Percentiles rank a stretch among this genome's conserved stretches.
Conservation (phyloP, 2,329 filamentous ascomycete species). For the Calonectria fujianensis region DNA sequence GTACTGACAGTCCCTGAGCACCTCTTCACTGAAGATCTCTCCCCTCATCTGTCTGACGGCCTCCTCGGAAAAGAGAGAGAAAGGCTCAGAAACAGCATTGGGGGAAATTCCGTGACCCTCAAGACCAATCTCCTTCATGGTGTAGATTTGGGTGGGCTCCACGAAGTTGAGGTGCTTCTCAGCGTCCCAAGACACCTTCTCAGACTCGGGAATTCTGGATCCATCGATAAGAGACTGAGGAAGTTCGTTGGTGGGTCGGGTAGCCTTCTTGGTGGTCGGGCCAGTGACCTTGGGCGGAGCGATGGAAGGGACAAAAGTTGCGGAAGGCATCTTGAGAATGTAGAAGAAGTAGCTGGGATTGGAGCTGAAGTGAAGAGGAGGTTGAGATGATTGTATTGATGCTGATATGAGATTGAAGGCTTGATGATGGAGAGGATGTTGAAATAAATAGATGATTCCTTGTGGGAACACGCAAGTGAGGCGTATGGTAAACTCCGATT, state of each 20-base stretch:
- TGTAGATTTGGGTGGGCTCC: conserved; percentile 69
- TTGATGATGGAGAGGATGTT: not conserved
- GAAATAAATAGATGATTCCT: not conserved
- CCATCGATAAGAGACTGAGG: conserved; percentile 56
- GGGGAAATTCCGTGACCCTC: conserved; percentile 75
- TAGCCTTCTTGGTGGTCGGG: conserved; percentile 54
- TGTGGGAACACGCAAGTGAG: not conserved
- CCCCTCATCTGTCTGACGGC: conserved; percentile 77
- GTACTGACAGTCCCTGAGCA: conserved; percentile 74
- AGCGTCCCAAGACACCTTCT: conserved; percentile 67
- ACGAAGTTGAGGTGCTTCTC: conserved; percentile 73
- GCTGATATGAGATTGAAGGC: not conserved
- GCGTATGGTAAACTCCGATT: not conserved
- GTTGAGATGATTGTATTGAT: not conserved
- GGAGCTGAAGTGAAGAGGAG: not conserved
- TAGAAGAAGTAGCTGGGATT: not conserved
- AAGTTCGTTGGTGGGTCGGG: conserved; percentile 51
- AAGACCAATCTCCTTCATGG: conserved; percentile 78
- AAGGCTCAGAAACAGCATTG: conserved; percentile 78
- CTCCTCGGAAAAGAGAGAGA: conserved; percentile 76
- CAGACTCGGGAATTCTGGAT: conserved; percentile 36
- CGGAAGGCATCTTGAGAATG: conserved; percentile 24
- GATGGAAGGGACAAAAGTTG: conserved; percentile 2
- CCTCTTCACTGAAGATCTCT: conserved; percentile 75
- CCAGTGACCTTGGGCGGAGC: conserved; percentile 50